Percentiles rank a stretch among this genome's conserved stretches.
These are phyloP conservation scores for Fusarium robinianum DNA, from an alignment of 2,329 filamentous ascomycete species.

Conservation along the genomic window DNA sequence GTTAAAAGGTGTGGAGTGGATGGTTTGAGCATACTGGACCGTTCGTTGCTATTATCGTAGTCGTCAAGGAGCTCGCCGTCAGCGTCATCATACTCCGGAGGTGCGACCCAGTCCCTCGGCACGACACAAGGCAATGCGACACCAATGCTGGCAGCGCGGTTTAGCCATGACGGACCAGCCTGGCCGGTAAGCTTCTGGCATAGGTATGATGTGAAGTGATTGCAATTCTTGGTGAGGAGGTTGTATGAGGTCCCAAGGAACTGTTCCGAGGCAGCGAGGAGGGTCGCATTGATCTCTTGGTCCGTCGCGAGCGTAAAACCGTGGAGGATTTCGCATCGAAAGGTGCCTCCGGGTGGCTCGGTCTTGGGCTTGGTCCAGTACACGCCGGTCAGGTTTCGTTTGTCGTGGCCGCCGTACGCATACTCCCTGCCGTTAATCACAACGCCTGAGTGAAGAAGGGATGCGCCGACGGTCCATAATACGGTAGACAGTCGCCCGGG, in stretches of 20 bases:
- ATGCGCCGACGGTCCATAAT: conserved; percentile 77
- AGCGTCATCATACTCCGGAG: conserved; percentile 74
- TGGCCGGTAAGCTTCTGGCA: conserved; percentile 73
- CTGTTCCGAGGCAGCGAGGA: conserved; percentile 69
- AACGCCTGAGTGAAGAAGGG: conserved; percentile 80
- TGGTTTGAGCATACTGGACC: conserved; percentile 61
- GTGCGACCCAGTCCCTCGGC: conserved; percentile 78
- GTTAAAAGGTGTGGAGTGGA: conserved; percentile 41
- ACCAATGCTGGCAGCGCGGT: conserved; percentile 82
- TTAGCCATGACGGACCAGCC: conserved; percentile 75
- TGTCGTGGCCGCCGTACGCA: conserved; percentile 81
- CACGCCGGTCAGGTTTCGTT: conserved; percentile 71
- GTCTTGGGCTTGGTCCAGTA: conserved; percentile 78
- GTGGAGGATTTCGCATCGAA: conserved; percentile 74
- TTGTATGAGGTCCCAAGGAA: conserved; percentile 81
- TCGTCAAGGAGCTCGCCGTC: conserved; percentile 71
- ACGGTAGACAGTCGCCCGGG: conserved; percentile 75
- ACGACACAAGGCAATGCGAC: conserved; percentile 81
- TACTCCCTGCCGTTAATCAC: conserved; percentile 82
- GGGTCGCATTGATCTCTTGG: conserved; percentile 71
- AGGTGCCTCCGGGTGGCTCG: conserved; percentile 77
- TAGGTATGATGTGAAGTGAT: conserved; percentile 81
- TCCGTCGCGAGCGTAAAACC: conserved; percentile 74
- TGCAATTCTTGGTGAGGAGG: conserved; percentile 82
- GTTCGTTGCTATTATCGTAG: conserved; percentile 56